phyloP scores from a whole-genome alignment of 768 basidiomycete genomes.

The Auricularia heimuer region DNA sequence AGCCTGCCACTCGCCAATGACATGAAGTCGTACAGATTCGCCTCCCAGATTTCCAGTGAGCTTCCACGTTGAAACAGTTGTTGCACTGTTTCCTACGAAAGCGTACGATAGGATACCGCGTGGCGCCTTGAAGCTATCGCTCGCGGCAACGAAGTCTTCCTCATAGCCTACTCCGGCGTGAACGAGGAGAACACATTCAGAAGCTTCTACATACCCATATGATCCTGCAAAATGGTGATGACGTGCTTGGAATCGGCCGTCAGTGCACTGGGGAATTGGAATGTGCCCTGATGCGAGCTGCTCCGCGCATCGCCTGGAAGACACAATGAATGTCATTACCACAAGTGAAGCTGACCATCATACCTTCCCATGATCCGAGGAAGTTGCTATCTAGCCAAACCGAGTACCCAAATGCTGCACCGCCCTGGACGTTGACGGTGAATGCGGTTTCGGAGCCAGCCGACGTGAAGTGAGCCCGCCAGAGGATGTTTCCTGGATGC shows the following conservation, averaged over 20 bases:
- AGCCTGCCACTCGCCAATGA: too few relatives aligned
- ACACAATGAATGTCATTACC: too few relatives aligned
- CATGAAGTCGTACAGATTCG: conserved; percentile 29
- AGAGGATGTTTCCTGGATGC: conserved; percentile 28
- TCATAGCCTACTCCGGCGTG: background rate
- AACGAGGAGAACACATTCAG: too few relatives aligned
- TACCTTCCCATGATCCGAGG: conserved; percentile 28
- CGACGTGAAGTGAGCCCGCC: conserved; percentile 70
- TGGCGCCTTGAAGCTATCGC: conserved; percentile 57
- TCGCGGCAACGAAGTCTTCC: conserved; percentile 19
- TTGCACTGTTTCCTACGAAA: conserved; percentile 29
- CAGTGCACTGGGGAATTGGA: conserved; percentile 51
- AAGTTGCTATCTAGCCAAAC: conserved; percentile 42
- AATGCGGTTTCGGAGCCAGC: conserved; percentile 37
- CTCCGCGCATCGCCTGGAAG: background rate
- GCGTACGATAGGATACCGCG: conserved; percentile 65
- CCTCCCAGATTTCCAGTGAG: conserved; percentile 42
- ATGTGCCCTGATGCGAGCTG: conserved; percentile 18
- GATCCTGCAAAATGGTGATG: conserved; percentile 56
- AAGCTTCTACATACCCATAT: conserved; percentile 38
- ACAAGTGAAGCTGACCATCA: too few relatives aligned
- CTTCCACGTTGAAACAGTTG: conserved; percentile 40
- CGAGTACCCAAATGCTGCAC: conserved; percentile 39
- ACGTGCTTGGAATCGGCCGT: conserved; percentile 51
- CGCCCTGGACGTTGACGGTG: conserved; percentile 31